Evolutionary conservation across 495 filamentous ascomycete species (phyloP), one percentile per base, ranked within the genome.

Genomic region (Aspergillus indologenus): DNA sequence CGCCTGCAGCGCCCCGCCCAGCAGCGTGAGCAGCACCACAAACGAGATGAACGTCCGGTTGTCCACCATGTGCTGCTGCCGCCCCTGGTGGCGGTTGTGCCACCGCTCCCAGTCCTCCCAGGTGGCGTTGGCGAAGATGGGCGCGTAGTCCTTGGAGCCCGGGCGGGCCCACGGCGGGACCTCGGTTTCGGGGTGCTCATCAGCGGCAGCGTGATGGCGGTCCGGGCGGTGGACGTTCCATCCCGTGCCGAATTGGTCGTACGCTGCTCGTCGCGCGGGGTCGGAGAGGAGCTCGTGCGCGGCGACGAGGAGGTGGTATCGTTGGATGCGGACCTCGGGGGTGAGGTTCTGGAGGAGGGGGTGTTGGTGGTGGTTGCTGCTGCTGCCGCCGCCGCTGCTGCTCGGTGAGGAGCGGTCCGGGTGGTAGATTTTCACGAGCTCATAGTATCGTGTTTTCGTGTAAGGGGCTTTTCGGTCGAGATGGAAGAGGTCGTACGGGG

Each of bases 81-180:
- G 74, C 11, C 60, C 71, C 48, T 87, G 83, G 45, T 81, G 73
- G 44, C 84, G 77, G 21, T 83, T 76, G 63, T 90, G 83, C 88
- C 90, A 98, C 44, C 80, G 81, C 74, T 98, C 92, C 94, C 95
- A 98, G 68, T 98, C 95, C 67, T 98, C 94, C 94, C 94, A 98
- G 0, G 93, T 98, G 14, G 91, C 95, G 67, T 97, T 97, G 58
- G 79, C 76, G 66, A 83, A 85, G 21, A 93, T 85, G 42, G 69
- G 75, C 52, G 68, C 78, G 64, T 56, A 74, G 47, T 58, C 68
- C 48, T 57, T 77, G 68, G 44, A 57, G 20, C 61, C 64, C 3
- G 61, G 22, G 18, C 22, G 52, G 5, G 48, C 45, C 60, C 59
- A 74, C 18, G 59, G 57, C 9, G 60, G 56, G 5, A 51, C 42